Evolutionary conservation across 2,329 filamentous ascomycete genomes (phyloP).

Genomic region (Pseudogymnoascus sp.): DNA sequence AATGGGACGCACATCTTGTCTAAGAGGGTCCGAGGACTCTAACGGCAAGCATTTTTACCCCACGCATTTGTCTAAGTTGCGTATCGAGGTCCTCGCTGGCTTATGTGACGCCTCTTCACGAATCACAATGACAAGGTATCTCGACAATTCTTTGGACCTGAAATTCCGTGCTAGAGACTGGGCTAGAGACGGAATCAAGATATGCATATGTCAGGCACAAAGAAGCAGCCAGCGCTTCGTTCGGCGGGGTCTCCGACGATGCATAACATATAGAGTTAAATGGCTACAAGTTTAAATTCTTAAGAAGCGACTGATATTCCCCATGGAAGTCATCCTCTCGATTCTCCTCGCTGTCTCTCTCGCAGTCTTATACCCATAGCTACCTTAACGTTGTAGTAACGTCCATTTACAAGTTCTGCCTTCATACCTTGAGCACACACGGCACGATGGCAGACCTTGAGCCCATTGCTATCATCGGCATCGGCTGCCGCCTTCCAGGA

Average conservation of each 20-base stretch:
- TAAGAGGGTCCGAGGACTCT: too few relatives aligned
- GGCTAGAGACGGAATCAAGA: not conserved
- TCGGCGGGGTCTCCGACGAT: not conserved
- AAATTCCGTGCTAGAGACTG: not conserved
- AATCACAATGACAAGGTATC: too few relatives aligned
- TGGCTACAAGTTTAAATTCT: not conserved
- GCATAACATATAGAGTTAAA: not conserved
- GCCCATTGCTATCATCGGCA: slow-evolving; percentile 30
- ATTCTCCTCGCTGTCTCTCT: not conserved
- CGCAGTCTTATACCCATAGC: not conserved
- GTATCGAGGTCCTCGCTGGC: too few relatives aligned
- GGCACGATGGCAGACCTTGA: not conserved
- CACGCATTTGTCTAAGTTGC: too few relatives aligned
- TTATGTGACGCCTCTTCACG: too few relatives aligned
- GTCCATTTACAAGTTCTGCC: not conserved
- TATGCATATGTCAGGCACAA: not conserved
- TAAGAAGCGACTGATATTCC: not conserved
- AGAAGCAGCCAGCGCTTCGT: not conserved
- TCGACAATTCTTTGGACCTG: not conserved
- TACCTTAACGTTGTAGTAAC: not conserved
- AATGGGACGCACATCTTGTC: too few relatives aligned
- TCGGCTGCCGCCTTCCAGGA: slow-evolving; percentile 29
- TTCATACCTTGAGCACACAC: not conserved
- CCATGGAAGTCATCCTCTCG: not conserved
- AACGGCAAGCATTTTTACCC: too few relatives aligned